Conservation (phyloP, 768 basidiomycete species). For the Russula earlei region DNA sequence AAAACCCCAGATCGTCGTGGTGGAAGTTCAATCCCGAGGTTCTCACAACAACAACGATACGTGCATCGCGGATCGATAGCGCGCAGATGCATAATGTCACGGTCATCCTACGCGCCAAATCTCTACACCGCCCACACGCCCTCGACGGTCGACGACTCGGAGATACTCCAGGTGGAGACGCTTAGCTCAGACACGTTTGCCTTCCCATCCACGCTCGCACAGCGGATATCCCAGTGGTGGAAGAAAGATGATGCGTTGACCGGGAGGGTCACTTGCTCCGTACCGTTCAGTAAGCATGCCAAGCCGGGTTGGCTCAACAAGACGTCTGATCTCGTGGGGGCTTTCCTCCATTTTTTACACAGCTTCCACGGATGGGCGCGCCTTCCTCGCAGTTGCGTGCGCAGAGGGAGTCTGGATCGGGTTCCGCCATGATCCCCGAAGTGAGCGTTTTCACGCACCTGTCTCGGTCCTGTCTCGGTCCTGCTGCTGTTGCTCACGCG, state of each 20-base stretch:
- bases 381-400: constrained; percentile 87
- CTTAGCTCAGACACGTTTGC: constrained; percentile 84
- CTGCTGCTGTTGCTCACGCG: neutral
- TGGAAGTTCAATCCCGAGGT: too few relatives aligned
- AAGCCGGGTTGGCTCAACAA: neutral
- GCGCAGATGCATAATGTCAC: too few relatives aligned
- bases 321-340: neutral
- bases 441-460: constrained; percentile 34
- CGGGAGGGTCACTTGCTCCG: constrained; percentile 89
- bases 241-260: constrained; percentile 60
- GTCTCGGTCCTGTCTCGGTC: neutral
- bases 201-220: constrained; percentile 50
- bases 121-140: neutral
- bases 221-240: constrained; percentile 37
- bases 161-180: constrained; percentile 87
- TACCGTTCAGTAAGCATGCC: constrained; percentile 66
- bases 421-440: constrained; percentile 76
- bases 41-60: too few relatives aligned
- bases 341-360: neutral
- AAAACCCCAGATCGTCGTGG: too few relatives aligned
- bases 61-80: too few relatives aligned
- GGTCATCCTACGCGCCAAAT: neutral
- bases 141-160: neutral
- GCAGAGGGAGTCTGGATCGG: constrained; percentile 98
- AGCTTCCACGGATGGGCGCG: constrained; percentile 79